Evolutionary conservation across 768 basidiomycete species (phyloP).

Genomic region (Pilatotrama ljubarskyi): DNA sequence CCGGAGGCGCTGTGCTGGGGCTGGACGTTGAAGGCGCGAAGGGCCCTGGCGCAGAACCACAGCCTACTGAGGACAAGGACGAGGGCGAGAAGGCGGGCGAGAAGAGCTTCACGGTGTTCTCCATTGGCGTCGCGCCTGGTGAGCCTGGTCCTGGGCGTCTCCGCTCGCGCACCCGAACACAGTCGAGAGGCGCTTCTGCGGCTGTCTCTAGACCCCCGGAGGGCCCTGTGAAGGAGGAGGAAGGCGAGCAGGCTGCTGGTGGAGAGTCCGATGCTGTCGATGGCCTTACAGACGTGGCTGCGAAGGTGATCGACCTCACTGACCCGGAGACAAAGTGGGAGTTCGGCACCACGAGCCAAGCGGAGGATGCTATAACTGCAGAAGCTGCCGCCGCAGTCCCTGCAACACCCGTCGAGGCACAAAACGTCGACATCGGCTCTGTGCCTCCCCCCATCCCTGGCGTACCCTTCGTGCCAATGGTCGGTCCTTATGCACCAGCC

Average conservation of each 20-base stretch:
- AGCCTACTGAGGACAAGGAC: background rate
- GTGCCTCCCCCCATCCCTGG: background rate
- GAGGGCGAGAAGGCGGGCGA: constrained; percentile 23
- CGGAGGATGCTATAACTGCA: background rate
- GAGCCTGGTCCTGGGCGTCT: constrained; percentile 33
- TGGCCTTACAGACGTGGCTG: constrained; percentile 10
- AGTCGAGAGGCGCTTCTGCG: constrained; percentile 25
- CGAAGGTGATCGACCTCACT: constrained; percentile 37
- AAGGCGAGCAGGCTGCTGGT: background rate
- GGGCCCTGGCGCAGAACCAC: background rate
- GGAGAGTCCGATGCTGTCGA: constrained; percentile 3
- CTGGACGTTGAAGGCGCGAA: constrained; percentile 10
- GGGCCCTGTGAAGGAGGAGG: background rate
- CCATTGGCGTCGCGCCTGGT: constrained; percentile 46
- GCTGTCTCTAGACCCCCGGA: constrained; percentile 6
- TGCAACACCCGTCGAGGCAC: background rate
- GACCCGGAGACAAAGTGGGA: constrained; percentile 48
- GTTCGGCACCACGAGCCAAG: constrained; percentile 50
- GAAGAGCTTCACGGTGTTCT: constrained; percentile 40
- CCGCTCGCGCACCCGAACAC: constrained; percentile 33
- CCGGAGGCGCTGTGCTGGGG: constrained; percentile 9
- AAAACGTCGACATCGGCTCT: background rate
- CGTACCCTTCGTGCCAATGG: constrained; percentile 5
- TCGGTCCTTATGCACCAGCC: background rate
- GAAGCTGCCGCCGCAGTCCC: background rate